A percentile compares a stretch with the other conserved stretches of the same genome.
Conservation (phyloP, 1,139 yeast species). For the Geotrichum histeridarum region DNA sequence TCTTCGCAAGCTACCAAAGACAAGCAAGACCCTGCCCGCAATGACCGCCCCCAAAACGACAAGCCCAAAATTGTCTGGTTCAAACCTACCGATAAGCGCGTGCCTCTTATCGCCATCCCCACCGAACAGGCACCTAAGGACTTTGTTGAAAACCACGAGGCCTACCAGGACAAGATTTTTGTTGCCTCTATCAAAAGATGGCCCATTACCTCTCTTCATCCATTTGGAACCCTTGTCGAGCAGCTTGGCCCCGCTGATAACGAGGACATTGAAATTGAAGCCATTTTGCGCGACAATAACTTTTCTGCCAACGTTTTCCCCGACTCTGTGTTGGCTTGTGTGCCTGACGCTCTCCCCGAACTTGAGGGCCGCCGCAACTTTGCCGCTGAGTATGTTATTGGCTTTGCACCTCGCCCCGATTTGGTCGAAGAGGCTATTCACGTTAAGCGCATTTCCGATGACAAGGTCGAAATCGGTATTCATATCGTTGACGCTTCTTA, state of each 20-base stretch:
- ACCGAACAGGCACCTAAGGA: slow-evolving; percentile 97
- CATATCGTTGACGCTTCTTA: slow-evolving; percentile 78
- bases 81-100: slow-evolving; percentile 96
- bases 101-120: slow-evolving; percentile 97
- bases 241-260: slow-evolving; percentile 81
- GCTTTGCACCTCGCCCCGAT: slow-evolving; percentile 56
- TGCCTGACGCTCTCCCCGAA: slow-evolving; percentile 35
- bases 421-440: slow-evolving; percentile 77
- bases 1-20: slow-evolving; percentile 91
- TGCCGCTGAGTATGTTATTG: slow-evolving; percentile 57
- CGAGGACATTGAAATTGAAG: slow-evolving; percentile 74
- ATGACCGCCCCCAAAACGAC: slow-evolving; percentile 40
- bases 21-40: slow-evolving; percentile 53
- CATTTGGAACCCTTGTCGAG: slow-evolving; percentile 89
- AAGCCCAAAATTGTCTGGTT: slow-evolving; percentile 97
- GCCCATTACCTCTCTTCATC: slow-evolving; percentile 98
- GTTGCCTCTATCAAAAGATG: slow-evolving; percentile 96
- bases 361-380: slow-evolving; percentile 51
- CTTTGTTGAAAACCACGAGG: slow-evolving; percentile 86
- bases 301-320: slow-evolving; percentile 80
- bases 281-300: slow-evolving; percentile 87
- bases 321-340: slow-evolving; percentile 35
- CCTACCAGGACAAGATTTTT: slow-evolving; percentile 73
- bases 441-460: slow-evolving; percentile 54
- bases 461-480: slow-evolving; percentile 66